Base-by-base conservation (phyloP, 139 green algal genomes). In the Chlamydomonas incerta region DNA sequence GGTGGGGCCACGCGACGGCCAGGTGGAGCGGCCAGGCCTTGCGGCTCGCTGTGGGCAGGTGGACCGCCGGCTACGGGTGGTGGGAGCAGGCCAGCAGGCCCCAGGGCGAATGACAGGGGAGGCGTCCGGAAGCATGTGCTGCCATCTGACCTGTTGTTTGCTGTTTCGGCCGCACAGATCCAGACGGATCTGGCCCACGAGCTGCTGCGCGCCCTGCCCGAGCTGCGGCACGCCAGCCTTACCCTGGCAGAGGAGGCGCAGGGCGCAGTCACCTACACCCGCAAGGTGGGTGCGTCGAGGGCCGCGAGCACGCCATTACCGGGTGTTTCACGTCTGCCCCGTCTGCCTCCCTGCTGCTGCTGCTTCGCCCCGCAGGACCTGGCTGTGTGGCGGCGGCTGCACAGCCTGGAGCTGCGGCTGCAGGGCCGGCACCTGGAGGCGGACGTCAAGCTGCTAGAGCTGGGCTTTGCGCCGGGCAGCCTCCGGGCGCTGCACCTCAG, bases 401-500 rank as follows among this genome's bases (percentile, higher is more conserved):
- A 37, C 4, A 24, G 41, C 28, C 20, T 58, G 8, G 34, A 71
- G 74, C 15, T 82, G 34, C 58, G 58, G 35, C 58, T 82, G 35
- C 35, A 41, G 35, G 58, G 11, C 35, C 20, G 74, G 23, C 11
- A 37, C 26, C 35, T 82, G 57, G 74, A 71, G 58, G n/a, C 21
- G 11, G 74, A 82, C 26, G 15, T 60, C 11, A 58, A 29, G 37
- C 57, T 82, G 35, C 35, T 82, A 58, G 20, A 34, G 21, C 57
- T 71, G 35, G 74, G 24, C 23, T 58, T 82, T 26, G 23, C 6
- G 41, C 41, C 41, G 23, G 26, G 31, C 57, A 72, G 34, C 58
- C 58, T 82, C 11, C 35, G 14, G 58, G 63, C 58, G 23, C 34
- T 82, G 74, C 74, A 82, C 37, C 33, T 82, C 34, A 82, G 74